Evolutionary conservation across 257 asterid genomes (phyloP), one percentile per base, ranked within the genome.

Genomic region (Solanum neorickii): DNA sequence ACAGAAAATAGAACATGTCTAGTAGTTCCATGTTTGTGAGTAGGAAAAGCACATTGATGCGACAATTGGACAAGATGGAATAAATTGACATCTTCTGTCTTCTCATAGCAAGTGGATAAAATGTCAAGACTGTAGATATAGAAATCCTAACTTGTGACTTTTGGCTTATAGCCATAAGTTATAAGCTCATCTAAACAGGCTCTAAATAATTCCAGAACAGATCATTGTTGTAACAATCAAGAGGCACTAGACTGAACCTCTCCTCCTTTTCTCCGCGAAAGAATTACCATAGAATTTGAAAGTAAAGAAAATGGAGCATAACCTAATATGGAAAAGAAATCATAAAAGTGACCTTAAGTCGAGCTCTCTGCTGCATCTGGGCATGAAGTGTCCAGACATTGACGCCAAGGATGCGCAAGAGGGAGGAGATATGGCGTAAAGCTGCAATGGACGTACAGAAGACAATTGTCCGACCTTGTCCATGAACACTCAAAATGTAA

Each of bases 301-400:
- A 75, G 73, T 27, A 76, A 83, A 65, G 68, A 84, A 85, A 15
- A 76, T 52, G 21, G 80, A 82, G 86, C 69, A 62, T 12, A 70
- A 49, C n/a, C 39, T 77, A 44, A 9, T 16, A 80, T 80, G 66
- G 66, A 29, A 47, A 80, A 80, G 68, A 80, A 46, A 78, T 27
- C 84, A 80, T 80, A 60, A 80, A 80, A 80, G 11, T 47, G 86
- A 95, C 99, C 99, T 97, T 97, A 47, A 97, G 88, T 35, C 99
- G 98, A 87, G 99, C 99, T 87, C 99, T 92, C 89, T 96, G 98
- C 92, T 97, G 99, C 99, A 97, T 97, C 91, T 97, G 98, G 65
- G 99, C 94, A 86, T 97, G 99, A 84, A 95, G 97, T 47, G 97
- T 97, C 94, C 94, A 94, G 72, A 93, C 92, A 83, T 93, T 91